These are phyloP conservation scores for Nyssa sinensis DNA, from an alignment of 148 eudicot species.

Conservation along the genomic window DNA sequence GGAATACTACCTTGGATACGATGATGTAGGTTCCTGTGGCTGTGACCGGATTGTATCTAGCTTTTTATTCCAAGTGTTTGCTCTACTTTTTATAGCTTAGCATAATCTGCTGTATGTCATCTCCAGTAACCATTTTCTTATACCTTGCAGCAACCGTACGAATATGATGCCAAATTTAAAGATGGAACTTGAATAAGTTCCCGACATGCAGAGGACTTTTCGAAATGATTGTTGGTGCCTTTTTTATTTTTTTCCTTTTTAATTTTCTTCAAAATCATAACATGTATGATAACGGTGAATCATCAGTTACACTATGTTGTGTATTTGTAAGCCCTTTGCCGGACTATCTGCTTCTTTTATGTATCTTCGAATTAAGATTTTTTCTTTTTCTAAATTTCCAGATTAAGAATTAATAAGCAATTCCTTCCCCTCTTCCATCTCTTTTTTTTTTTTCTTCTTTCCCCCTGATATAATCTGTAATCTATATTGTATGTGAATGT, in stretches of 20 bases:
- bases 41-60: background rate
- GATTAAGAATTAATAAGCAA: background rate
- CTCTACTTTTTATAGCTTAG: too few species aligned
- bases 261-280: background rate
- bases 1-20: background rate
- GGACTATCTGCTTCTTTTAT: background rate
- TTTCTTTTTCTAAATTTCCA: background rate
- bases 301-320: background rate
- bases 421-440: too few species aligned
- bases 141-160: slow-evolving; percentile 56
- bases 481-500: too few species aligned
- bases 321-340: background rate
- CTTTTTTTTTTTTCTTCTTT: too few species aligned
- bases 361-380: background rate
- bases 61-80: background rate
- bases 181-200: slow-evolving; percentile 31
- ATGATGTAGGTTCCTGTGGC: background rate
- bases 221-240: background rate
- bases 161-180: slow-evolving; percentile 47
- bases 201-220: background rate
- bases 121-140: background rate
- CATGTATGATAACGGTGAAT: slow-evolving; percentile 2
- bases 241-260: background rate
- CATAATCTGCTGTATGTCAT: background rate
- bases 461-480: too few species aligned